phyloP scores from a whole-genome alignment of 2,329 filamentous ascomycete species.

The Sclerotinia nivalis region DNA sequence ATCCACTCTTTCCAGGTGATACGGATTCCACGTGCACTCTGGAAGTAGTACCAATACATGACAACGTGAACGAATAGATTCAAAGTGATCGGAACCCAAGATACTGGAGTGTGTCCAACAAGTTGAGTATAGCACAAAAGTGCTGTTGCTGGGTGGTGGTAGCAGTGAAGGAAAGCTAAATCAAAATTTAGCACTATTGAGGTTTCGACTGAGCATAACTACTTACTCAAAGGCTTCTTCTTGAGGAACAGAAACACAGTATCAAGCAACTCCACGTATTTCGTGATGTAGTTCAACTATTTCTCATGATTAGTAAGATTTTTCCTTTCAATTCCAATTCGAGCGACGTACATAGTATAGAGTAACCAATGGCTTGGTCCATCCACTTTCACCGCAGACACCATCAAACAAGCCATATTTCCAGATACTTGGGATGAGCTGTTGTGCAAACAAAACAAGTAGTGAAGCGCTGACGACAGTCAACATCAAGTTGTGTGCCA shows the following conservation, averaged over 20 bases:
- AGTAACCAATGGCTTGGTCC: conserved; percentile 92
- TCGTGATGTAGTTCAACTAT: conserved; percentile 96
- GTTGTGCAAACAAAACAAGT: conserved; percentile 83
- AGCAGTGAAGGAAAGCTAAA: conserved; percentile 91
- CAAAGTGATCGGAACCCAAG: conserved; percentile 90
- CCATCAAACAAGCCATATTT: conserved; percentile 82
- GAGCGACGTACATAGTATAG: conserved; percentile 82
- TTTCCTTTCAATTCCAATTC: background rate
- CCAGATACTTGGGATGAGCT: conserved; percentile 79
- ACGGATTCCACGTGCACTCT: conserved; percentile 89
- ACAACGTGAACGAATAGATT: conserved; percentile 95
- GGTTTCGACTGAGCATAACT: background rate
- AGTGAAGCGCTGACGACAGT: conserved; percentile 80
- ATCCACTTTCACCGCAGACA: conserved; percentile 85
- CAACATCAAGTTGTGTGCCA: conserved; percentile 94
- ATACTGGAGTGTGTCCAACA: conserved; percentile 86
- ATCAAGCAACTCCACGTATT: conserved; percentile 93
- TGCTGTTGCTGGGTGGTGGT: conserved; percentile 95
- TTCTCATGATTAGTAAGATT: conserved; percentile 43
- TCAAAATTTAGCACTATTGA: background rate
- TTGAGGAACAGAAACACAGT: conserved; percentile 97
- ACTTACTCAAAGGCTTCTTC: conserved; percentile 92
- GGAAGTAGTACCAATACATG: conserved; percentile 99
- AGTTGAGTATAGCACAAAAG: conserved; percentile 98
- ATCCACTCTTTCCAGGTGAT: conserved; percentile 99